phyloP scores from a whole-genome alignment of 768 basidiomycete genomes.

The Hericium erinaceus region DNA sequence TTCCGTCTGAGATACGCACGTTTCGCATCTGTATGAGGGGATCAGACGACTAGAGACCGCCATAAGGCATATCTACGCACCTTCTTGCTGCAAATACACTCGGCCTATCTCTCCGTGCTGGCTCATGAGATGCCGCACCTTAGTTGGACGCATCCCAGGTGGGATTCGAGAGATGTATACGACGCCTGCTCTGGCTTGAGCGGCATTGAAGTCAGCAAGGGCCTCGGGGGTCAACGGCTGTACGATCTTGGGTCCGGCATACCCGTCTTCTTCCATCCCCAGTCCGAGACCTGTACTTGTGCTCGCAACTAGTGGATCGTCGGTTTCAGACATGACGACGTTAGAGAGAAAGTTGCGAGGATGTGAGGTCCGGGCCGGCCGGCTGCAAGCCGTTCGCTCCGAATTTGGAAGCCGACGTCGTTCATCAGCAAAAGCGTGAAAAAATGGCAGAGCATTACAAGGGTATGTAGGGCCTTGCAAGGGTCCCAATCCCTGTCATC shows the following conservation, averaged over 20 bases:
- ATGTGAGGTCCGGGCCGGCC: too few species aligned
- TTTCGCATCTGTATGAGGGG: constrained; percentile 55
- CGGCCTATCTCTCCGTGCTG: constrained; percentile 84
- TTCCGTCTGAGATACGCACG: constrained; percentile 78
- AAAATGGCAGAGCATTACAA: too few species aligned
- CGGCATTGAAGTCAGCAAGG: constrained; percentile 63
- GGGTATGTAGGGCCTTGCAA: too few species aligned
- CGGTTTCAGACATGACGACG: too few species aligned
- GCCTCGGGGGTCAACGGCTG: constrained; percentile 71
- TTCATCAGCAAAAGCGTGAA: too few species aligned
- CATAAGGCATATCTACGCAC: constrained; percentile 29
- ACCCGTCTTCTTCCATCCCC: neutral
- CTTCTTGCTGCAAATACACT: constrained; percentile 91
- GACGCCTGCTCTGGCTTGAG: constrained; percentile 72
- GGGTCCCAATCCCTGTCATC: too few species aligned
- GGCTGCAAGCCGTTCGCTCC: too few species aligned
- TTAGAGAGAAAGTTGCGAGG: too few species aligned
- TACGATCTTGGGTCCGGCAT: constrained; percentile 49
- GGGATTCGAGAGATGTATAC: constrained; percentile 95
- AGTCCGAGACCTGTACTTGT: neutral
- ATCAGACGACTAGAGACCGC: neutral
- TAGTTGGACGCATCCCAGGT: constrained; percentile 94
- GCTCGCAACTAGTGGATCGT: too few species aligned
- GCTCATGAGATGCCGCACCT: constrained; percentile 90
- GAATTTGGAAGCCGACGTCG: too few species aligned